Base-by-base conservation (phyloP, 2,329 filamentous ascomycete genomes). In the Teratosphaeria nubilosa region DNA sequence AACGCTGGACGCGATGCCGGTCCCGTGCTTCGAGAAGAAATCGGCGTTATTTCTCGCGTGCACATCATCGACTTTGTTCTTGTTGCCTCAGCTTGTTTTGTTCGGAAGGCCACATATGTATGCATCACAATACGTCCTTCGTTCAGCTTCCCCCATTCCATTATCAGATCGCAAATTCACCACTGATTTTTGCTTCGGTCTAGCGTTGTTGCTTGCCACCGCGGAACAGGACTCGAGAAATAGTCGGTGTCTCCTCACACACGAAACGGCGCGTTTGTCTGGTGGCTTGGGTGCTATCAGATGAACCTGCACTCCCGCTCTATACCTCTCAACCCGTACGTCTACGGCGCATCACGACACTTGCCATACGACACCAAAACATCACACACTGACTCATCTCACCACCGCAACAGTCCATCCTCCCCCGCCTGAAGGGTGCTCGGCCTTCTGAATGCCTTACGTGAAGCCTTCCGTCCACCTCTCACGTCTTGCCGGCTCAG, bases 281-380 rank as follows among this genome's bases (percentile, higher is more conserved):
- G 60, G 55, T 62, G 58, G 48, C 59, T 45, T 13, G 16, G 72
- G 62, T 65, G 87, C 90, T 91, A 90, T 95, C 90, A 92, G 90
- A 96, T 96, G 91, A 96, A 94, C 90, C 90, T 96, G 91, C 90
- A 91, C 79, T 78, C 58, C 59, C 62, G 59, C 55, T 56, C 53
- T 62, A 51, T 57, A 55, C 56, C 56, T 37, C 37, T 30, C 37
- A 45, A 57, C 37, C 61, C 59, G 61, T 64, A 62, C 34, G 60
- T 61, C 45, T 45, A 16, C 37, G 53, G 53, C 53, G 53, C 54
- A 59, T 58, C 27, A 41, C 27, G 53, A 61, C 62, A 59, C 59
- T 48, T 56, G 58, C 60, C 60, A 57, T 34, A 24, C 41, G 41
- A 24, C 41, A 48, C 5, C n/a, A 22, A 24, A 5, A 22, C 41